These are phyloP conservation scores for Pseudocercospora cruenta DNA, from an alignment of 2,329 filamentous ascomycete genomes.

Conservation along the genomic window DNA sequence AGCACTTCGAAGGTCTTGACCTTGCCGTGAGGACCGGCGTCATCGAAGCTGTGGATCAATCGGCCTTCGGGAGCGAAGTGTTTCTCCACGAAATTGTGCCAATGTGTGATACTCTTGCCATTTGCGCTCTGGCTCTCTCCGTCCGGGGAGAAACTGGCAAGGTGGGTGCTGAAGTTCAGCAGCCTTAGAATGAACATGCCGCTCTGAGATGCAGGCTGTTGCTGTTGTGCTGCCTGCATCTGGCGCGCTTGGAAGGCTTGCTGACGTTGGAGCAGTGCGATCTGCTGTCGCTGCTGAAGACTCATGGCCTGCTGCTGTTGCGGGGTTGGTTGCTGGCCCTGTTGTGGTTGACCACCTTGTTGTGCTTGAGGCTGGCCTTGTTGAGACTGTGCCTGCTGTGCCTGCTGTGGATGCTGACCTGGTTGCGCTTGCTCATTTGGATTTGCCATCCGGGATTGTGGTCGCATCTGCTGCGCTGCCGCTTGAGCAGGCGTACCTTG, in stretches of 20 bases:
- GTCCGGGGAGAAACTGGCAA: conserved; percentile 55
- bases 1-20: conserved; percentile 87
- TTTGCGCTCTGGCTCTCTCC: conserved; percentile 49
- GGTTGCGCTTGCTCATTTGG: conserved; percentile 36
- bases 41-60: conserved; percentile 57
- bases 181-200: conserved; percentile 56
- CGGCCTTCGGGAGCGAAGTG: conserved; percentile 81
- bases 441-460: conserved; percentile 44
- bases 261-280: conserved; percentile 35
- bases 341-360: conserved; percentile 33
- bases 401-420: conserved; percentile 34
- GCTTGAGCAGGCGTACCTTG: conserved; percentile 40
- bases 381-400: conserved; percentile 36
- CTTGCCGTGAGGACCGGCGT: conserved; percentile 34
- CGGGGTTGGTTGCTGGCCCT: conserved; percentile 49
- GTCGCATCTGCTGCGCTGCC: conserved; percentile 42
- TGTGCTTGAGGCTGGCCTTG: conserved; percentile 47
- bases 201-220: conserved; percentile 29
- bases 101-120: conserved; percentile 71
- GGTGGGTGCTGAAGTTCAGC: conserved; percentile 59
- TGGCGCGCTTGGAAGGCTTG: conserved; percentile 36
- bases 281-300: conserved; percentile 35
- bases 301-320: conserved; percentile 35
- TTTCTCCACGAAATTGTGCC: conserved; percentile 75
- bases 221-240: conserved; percentile 33